A percentile compares a stretch with the other conserved stretches of the same genome.
phyloP scores from a whole-genome alignment of 192 early-diverging fungal species.

The Podila minutissima region DNA sequence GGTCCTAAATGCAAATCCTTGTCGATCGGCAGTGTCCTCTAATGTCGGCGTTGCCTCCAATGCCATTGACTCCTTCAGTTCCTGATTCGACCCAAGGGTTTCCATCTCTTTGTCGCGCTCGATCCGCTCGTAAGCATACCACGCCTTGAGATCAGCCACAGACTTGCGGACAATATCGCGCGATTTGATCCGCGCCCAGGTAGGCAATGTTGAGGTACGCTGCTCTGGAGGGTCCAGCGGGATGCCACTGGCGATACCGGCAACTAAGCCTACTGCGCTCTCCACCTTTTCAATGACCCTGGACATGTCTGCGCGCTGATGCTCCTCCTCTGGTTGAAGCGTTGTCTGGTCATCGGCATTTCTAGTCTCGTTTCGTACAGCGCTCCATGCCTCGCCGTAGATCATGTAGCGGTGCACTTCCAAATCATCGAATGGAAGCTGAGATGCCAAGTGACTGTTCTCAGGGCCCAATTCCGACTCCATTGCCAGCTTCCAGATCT shows the following conservation, averaged over 20 bases:
- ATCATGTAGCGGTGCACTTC: not conserved
- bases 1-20: too few relatives aligned
- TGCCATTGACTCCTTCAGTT: too few relatives aligned
- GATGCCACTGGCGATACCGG: not conserved
- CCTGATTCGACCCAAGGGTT: too few relatives aligned
- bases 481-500: not conserved
- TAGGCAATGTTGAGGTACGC: slow-evolving; percentile 3
- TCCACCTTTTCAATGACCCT: not conserved
- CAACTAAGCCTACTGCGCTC: not conserved
- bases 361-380: not conserved
- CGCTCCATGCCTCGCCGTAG: too few relatives aligned
- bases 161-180: slow-evolving; percentile 8
- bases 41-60: too few relatives aligned
- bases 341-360: not conserved
- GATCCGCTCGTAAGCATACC: not conserved
- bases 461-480: not conserved
- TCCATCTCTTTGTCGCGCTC: not conserved
- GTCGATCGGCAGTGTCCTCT: too few relatives aligned
- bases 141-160: slow-evolving; percentile 6
- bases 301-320: too few relatives aligned
- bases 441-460: not conserved
- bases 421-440: slow-evolving; percentile 5
- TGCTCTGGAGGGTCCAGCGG: slow-evolving; percentile 14
- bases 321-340: not conserved
- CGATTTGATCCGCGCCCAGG: slow-evolving; percentile 25